Evolutionary conservation across 2,329 filamentous ascomycete species (phyloP).

Genomic region (Bertia moriformis): DNA sequence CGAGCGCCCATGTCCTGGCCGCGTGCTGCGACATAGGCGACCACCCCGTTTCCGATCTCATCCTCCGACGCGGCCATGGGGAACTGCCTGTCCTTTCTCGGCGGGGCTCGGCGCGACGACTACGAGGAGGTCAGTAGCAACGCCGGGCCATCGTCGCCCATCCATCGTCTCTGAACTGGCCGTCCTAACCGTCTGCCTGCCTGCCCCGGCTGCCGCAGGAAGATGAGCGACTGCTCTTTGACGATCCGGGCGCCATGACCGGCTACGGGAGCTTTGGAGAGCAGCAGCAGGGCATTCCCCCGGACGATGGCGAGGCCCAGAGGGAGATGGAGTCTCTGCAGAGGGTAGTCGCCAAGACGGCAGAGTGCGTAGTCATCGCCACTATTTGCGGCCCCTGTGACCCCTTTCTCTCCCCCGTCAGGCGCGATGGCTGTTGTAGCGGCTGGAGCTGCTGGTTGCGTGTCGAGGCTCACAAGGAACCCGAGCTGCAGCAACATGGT

Average conservation of each 20-base stretch:
- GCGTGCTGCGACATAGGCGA: no score
- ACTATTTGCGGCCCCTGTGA: slow-evolving; percentile 1
- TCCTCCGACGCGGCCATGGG: no score
- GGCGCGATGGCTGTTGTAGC: no score
- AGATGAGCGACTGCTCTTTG: slow-evolving; percentile 44
- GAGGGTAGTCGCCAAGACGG: slow-evolving; percentile 47
- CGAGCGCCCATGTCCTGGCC: no score
- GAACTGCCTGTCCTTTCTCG: slow-evolving; percentile 45
- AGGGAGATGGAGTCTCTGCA: slow-evolving; percentile 51
- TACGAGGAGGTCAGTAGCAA: slow-evolving; percentile 37
- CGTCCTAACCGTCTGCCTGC: neutral
- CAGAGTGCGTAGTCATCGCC: slow-evolving; percentile 43
- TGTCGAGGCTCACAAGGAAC: no score
- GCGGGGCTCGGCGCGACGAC: slow-evolving; percentile 30
- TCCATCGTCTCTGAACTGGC: neutral
- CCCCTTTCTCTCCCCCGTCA: no score
- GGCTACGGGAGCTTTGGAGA: slow-evolving; percentile 48
- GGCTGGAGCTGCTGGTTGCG: no score
- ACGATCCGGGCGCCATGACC: slow-evolving; percentile 40
- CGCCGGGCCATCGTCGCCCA: neutral
- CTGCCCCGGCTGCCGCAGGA: slow-evolving; percentile 25
- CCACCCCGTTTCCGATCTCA: no score
- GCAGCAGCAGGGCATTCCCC: slow-evolving; percentile 30
- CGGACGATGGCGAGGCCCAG: slow-evolving; percentile 46
- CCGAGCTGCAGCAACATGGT: slow-evolving; percentile 45